A percentile compares a stretch with the other conserved stretches of the same genome.
phyloP scores from a whole-genome alignment of 768 basidiomycete species.

The Psilocybe cyanescens region DNA sequence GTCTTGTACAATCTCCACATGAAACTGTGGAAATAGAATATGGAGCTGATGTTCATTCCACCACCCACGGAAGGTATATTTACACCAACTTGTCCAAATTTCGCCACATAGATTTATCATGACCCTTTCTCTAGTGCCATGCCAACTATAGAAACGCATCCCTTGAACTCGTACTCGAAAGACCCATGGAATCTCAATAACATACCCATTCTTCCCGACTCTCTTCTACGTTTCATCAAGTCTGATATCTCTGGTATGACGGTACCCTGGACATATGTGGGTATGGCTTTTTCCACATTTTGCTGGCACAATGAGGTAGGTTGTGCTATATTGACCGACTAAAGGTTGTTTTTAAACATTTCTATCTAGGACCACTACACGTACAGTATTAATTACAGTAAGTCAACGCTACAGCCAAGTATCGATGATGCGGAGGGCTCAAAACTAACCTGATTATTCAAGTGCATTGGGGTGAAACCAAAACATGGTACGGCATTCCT shows the following conservation, averaged over 20 bases:
- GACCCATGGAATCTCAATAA: conserved; percentile 99
- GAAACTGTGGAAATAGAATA: conserved; percentile 99
- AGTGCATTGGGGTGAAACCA: conserved; percentile 99
- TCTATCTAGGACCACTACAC: conserved; percentile 89
- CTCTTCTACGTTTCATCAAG: conserved; percentile 95
- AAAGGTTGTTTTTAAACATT: not conserved
- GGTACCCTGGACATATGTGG: conserved; percentile 98
- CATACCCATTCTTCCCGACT: conserved; percentile 90
- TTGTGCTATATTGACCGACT: not conserved
- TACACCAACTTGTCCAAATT: not conserved
- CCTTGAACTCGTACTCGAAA: conserved; percentile 81
- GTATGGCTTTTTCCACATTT: conserved; percentile 98
- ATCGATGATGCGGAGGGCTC: conserved; percentile 10
- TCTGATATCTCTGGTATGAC: conserved; percentile 99
- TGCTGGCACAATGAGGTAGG: conserved; percentile 98
- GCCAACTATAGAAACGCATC: conserved; percentile 95
- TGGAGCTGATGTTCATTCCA: conserved; percentile 98
- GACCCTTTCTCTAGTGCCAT: conserved; percentile 66
- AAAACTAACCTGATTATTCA: conserved; percentile 17
- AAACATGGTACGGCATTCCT: conserved; percentile 99
- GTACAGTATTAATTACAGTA: conserved; percentile 93
- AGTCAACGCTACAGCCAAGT: conserved; percentile 31
- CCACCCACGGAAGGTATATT: conserved; percentile 91
- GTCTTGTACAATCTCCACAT: conserved; percentile 83
- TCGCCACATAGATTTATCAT: conserved; percentile 4